Evolutionary conservation across 192 early-diverging fungal species (phyloP), one percentile per base, ranked within the genome.

Genomic region (Podila minutissima): DNA sequence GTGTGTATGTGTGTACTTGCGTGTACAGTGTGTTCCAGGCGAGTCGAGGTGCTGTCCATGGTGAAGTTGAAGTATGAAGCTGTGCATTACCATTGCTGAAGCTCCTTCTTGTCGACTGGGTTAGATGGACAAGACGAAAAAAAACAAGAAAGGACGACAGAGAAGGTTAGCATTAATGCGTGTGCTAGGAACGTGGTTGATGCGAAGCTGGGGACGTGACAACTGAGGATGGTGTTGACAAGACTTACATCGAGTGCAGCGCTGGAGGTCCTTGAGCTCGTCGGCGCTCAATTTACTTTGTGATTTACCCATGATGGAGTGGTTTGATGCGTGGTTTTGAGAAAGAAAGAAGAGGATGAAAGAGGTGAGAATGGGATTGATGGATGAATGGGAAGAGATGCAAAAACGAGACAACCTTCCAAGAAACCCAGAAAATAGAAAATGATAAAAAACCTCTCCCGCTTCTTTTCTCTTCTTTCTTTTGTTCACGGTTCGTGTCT

Each of bases 31-130:
- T 46, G 2, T 12, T 7, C 41, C 41, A 17, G 13, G 41, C 41
- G 41, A 17, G 41, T 46, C 41, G 41, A 46, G 15, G 15, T 8
- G 41, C 15, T 46, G 15, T 46, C 41, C 41, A 46, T 46, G 15
- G 15, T 46, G 41, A 1, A 46, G 4, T 15, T 2, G 2, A 46
- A 7, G 41, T 3, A 48, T 28, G 11, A 55, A 57, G 46, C 29
- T 19, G 58, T 62, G 41, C 35, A 53, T 71, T 84, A 93, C 97
- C 97, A 98, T 89, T 95, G 93, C 79, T 96, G 94, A 55, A 98
- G 90, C 76, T 98, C 97, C 74, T 94, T 97, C 82, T 95, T 95
- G 84, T 98, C 93, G 66, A 97, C 90, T 91, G 57, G 20, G 46
- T 2, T 35, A 28, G 37, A 11, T 15, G 57, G 8, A 15, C 32